Evolutionary conservation across 148 eudicot species (phyloP).

Genomic region (Chenopodium suecicum): DNA sequence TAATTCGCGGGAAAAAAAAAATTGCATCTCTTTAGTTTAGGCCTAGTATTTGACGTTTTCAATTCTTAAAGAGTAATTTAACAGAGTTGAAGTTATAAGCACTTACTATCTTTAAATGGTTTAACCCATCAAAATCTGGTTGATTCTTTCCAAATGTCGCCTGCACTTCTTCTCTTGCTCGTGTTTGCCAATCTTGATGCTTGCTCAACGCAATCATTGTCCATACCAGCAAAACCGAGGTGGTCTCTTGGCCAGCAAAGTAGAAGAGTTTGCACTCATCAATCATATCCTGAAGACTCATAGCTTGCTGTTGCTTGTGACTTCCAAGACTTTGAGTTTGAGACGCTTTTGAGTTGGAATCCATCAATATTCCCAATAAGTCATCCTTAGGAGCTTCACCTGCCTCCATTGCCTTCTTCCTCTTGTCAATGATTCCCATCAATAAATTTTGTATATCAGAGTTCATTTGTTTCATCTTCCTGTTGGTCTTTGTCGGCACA

Average conservation of each 20-base stretch:
- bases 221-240: conserved; percentile 36
- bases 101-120: conserved; percentile 37
- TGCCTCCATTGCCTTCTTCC: conserved; percentile 33
- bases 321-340: conserved; percentile 9
- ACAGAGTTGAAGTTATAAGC: no score
- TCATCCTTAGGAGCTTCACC: conserved; percentile 32
- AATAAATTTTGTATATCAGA: conserved; percentile 19
- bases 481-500: conserved; percentile 37
- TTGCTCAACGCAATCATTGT: conserved; percentile 38
- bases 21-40: no score
- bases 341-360: conserved; percentile 27
- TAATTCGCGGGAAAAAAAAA: no score
- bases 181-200: conserved; percentile 39
- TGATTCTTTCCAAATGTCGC: conserved; percentile 31
- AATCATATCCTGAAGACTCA: conserved; percentile 34
- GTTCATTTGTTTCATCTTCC: conserved; percentile 17
- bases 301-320: conserved; percentile 16
- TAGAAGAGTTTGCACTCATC: conserved; percentile 45
- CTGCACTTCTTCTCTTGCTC: conserved; percentile 38
- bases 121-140: conserved; percentile 37
- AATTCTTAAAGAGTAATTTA: no score
- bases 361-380: conserved; percentile 36
- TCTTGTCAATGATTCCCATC: conserved; percentile 25
- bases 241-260: conserved; percentile 46
- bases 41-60: no score